A percentile compares a stretch with the other conserved stretches of the same genome.
Conservation (phyloP, 306 rosid species). For the Styphnolobium japonicum region DNA sequence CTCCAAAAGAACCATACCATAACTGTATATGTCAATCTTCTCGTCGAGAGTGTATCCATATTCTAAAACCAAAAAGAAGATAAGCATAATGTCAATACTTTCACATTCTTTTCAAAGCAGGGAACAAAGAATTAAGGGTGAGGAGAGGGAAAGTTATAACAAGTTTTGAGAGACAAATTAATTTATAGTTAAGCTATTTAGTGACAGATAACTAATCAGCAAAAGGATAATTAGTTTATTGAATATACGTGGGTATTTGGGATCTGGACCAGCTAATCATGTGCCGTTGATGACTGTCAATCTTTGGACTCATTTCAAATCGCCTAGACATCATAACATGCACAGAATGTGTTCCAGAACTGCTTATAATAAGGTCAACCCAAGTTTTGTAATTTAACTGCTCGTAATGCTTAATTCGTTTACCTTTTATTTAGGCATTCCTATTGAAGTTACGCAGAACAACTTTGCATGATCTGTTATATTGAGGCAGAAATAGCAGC, state of each 20-base stretch:
- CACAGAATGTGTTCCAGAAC: slow-evolving; percentile 66
- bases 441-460: neutral
- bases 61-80: slow-evolving; percentile 42
- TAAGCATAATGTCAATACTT: neutral
- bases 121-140: slow-evolving; percentile 31
- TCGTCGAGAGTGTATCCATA: slow-evolving; percentile 80
- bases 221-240: slow-evolving; percentile 34
- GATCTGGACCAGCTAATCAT: slow-evolving; percentile 68
- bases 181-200: slow-evolving; percentile 25
- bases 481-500: neutral
- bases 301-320: slow-evolving; percentile 63
- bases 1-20: slow-evolving; percentile 84
- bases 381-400: slow-evolving; percentile 24
- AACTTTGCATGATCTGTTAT: neutral
- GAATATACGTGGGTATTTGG: slow-evolving; percentile 68
- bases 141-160: slow-evolving; percentile 25
- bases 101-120: slow-evolving; percentile 33
- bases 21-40: slow-evolving; percentile 83
- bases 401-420: neutral
- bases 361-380: slow-evolving; percentile 59
- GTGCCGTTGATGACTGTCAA: slow-evolving; percentile 56
- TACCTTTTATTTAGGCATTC: neutral
- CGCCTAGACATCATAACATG: slow-evolving; percentile 72
- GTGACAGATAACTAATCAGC: slow-evolving; percentile 10
- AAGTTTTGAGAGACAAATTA: slow-evolving; percentile 23